phyloP scores from a whole-genome alignment of 371 early-diverging fungal genomes.

The Mortierella sp. region DNA sequence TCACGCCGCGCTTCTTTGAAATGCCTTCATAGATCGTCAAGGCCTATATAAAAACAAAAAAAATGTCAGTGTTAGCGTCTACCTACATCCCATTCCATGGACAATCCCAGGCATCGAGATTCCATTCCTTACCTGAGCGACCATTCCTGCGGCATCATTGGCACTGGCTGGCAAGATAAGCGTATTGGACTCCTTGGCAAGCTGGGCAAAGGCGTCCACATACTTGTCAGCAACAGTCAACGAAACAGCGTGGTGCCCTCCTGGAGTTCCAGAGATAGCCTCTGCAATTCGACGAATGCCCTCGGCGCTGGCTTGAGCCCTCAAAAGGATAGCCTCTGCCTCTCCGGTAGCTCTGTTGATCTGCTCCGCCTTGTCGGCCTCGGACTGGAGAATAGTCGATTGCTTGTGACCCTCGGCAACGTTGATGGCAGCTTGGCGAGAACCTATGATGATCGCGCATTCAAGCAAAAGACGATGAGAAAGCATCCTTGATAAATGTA shows the following conservation, averaged over 20 bases:
- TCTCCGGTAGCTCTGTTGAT: constrained; percentile 93
- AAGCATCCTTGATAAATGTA: no score
- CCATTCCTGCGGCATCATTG: constrained; percentile 87
- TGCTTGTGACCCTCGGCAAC: constrained; percentile 97
- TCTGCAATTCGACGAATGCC: constrained; percentile 85
- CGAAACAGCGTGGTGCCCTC: constrained; percentile 90
- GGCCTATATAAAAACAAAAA: constrained; percentile 5
- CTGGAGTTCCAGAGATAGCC: constrained; percentile 75
- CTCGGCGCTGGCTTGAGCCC: constrained; percentile 88
- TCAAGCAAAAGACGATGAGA: not conserved
- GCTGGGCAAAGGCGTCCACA: constrained; percentile 92
- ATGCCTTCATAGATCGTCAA: constrained; percentile 52
- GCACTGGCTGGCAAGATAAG: constrained; percentile 92
- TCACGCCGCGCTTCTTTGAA: constrained; percentile 40
- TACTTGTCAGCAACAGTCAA: constrained; percentile 98
- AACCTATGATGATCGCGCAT: constrained; percentile 51
- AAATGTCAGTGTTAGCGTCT: not conserved
- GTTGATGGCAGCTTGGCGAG: constrained; percentile 96
- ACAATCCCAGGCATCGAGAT: not conserved
- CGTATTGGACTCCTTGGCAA: constrained; percentile 95
- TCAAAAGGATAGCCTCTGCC: constrained; percentile 90
- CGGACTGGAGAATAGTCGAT: constrained; percentile 93
- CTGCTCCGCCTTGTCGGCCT: constrained; percentile 90
- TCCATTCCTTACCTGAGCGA: constrained; percentile 76
- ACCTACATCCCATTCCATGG: no score